These are phyloP conservation scores for Zymoseptoria ardabiliae DNA, from an alignment of 2,329 filamentous ascomycete species.

Conservation along the genomic window DNA sequence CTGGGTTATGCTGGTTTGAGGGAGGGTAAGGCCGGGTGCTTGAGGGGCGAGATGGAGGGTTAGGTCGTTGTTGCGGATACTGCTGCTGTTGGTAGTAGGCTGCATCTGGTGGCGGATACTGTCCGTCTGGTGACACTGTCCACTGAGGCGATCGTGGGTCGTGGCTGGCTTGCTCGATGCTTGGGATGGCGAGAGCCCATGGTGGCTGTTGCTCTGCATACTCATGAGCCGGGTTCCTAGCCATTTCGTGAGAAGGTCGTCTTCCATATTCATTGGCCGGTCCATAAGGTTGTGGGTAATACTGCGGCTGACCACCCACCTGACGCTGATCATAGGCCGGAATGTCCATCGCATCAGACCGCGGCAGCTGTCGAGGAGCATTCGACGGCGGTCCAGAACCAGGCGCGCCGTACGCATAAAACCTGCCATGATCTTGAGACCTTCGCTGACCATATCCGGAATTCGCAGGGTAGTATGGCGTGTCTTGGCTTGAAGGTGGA, in stretches of 20 bases:
- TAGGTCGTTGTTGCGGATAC: neutral
- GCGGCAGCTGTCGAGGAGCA: neutral
- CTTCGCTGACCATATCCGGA: neutral
- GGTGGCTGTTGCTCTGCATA: slow-evolving; percentile 25
- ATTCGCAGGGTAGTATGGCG: neutral
- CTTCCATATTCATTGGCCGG: neutral
- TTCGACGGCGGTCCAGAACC: neutral
- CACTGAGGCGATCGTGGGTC: neutral
- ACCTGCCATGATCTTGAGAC: neutral
- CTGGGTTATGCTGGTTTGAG: neutral
- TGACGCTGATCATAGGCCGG: neutral
- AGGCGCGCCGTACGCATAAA: neutral
- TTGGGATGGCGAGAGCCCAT: slow-evolving; percentile 21
- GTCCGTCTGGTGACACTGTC: neutral
- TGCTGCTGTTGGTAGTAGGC: neutral
- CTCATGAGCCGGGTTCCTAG: slow-evolving; percentile 20
- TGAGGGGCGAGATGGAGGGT: neutral
- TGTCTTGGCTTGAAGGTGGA: slow-evolving; percentile 10
- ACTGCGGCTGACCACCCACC: slow-evolving; percentile 4
- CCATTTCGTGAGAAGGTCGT: slow-evolving; percentile 8
- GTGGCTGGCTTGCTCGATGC: neutral
- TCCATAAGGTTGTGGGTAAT: neutral
- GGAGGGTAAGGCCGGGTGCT: neutral
- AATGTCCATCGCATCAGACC: neutral
- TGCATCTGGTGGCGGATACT: neutral